These are phyloP conservation scores for Ganoderma resinaceum DNA, from an alignment of 1,284 basidiomycete species.

Conservation along the genomic window DNA sequence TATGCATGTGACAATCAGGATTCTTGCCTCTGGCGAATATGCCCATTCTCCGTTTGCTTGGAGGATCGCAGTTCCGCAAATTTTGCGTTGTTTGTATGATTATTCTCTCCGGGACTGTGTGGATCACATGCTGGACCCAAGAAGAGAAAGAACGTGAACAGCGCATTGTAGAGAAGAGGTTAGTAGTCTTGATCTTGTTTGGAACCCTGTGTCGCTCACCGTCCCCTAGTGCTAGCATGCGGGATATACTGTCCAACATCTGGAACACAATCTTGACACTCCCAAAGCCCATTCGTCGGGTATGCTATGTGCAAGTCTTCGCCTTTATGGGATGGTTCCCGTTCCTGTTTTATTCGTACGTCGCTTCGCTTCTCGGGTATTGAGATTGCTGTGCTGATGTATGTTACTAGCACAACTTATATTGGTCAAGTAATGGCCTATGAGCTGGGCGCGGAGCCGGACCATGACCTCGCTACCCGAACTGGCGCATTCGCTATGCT, in stretches of 20 bases:
- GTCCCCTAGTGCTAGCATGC: conserved; percentile 52
- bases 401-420: conserved; percentile 76
- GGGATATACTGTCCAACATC: conserved; percentile 81
- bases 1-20: conserved; percentile 51
- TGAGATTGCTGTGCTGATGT: conserved; percentile 9
- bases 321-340: conserved; percentile 98
- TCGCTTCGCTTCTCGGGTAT: conserved; percentile 30
- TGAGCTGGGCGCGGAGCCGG: conserved; percentile 74
- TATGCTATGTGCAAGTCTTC: conserved; percentile 91
- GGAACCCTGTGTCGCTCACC: conserved; percentile 11
- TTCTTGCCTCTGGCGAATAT: conserved; percentile 85
- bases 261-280: conserved; percentile 75
- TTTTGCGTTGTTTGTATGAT: conserved; percentile 89
- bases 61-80: conserved; percentile 95
- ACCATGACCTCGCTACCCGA: conserved; percentile 83
- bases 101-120: conserved; percentile 83
- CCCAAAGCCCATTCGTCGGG: conserved; percentile 83
- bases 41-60: conserved; percentile 80
- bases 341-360: conserved; percentile 90
- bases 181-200: conserved; percentile 18
- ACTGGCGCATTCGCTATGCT: conserved; percentile 91
- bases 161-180: conserved; percentile 52
- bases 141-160: conserved; percentile 73
- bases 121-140: conserved; percentile 86
- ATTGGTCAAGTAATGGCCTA: conserved; percentile 91